Evolutionary conservation across 106 monocot genomes (phyloP).

Genomic region (Alisma plantagoaquatica): DNA sequence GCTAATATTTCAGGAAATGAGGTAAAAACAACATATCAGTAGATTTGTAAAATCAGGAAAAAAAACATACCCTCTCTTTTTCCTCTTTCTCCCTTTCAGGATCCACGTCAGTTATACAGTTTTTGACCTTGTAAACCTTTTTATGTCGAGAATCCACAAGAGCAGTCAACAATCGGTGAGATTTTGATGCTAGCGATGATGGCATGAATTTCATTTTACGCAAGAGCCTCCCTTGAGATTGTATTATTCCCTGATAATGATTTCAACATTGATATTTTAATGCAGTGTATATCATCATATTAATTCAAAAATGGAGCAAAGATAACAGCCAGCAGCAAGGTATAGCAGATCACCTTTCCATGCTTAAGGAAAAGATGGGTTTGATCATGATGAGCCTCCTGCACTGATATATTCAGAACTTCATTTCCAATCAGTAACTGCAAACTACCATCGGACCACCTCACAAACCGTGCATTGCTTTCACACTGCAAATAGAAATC

Average conservation of each 20-base stretch:
- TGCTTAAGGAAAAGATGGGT: slow-evolving; percentile 86
- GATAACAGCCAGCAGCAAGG: background rate
- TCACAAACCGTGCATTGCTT: slow-evolving; percentile 97
- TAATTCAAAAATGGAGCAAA: background rate
- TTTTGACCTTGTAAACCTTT: slow-evolving; percentile 96
- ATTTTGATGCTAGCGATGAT: slow-evolving; percentile 93
- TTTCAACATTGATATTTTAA: too few relatives aligned
- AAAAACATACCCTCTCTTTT: slow-evolving; percentile 76
- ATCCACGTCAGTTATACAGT: slow-evolving; percentile 89
- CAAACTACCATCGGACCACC: slow-evolving; percentile 93
- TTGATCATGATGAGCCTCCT: slow-evolving; percentile 93
- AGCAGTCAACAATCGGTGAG: slow-evolving; percentile 88
- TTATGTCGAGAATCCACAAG: slow-evolving; percentile 97
- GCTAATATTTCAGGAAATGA: too few relatives aligned
- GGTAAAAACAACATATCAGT: too few relatives aligned
- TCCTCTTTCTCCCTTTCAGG: slow-evolving; percentile 96
- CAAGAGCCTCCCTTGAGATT: slow-evolving; percentile 96
- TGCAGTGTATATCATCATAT: slow-evolving; percentile 1
- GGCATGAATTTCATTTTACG: slow-evolving; percentile 98
- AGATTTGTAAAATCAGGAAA: too few relatives aligned
- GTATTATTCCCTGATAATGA: slow-evolving; percentile 98
- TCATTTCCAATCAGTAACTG: slow-evolving; percentile 96
- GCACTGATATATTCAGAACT: slow-evolving; percentile 88
- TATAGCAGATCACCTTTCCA: slow-evolving; percentile 53
- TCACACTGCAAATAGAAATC: slow-evolving; percentile 56